These are phyloP conservation scores for Xerocomellus dryophilus DNA, from an alignment of 768 basidiomycete genomes.

Conservation along the genomic window DNA sequence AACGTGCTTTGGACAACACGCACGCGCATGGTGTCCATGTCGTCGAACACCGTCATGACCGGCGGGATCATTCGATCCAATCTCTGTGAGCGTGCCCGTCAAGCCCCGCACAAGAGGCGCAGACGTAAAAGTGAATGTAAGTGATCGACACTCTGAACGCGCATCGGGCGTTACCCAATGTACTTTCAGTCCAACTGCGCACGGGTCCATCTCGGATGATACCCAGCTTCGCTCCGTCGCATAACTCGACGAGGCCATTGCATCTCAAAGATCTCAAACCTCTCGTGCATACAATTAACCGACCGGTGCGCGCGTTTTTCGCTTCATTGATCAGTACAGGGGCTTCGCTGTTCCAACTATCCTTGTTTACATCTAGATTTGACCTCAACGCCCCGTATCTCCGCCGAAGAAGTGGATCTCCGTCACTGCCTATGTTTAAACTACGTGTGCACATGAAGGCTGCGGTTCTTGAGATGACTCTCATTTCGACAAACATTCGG, in stretches of 20 bases:
- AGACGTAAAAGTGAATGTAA: background rate
- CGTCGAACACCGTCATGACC: background rate
- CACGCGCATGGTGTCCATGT: background rate
- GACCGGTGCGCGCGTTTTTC: slow-evolving; percentile 3
- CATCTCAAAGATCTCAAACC: too few species aligned
- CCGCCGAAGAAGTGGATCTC: slow-evolving; percentile 15
- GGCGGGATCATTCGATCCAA: background rate
- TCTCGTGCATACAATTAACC: background rate
- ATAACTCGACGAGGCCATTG: background rate
- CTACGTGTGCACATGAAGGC: background rate
- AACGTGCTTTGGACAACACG: background rate
- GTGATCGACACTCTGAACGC: background rate
- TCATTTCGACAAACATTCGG: background rate
- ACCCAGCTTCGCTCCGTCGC: background rate
- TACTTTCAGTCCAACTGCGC: background rate
- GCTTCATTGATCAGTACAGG: background rate
- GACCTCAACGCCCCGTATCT: slow-evolving; percentile 13
- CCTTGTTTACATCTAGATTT: background rate
- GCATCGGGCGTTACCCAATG: background rate
- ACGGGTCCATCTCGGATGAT: background rate
- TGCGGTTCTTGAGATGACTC: background rate
- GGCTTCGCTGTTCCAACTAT: background rate
- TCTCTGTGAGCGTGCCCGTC: slow-evolving; percentile 3
- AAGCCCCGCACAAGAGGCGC: background rate
- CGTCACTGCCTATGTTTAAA: background rate